phyloP scores from a whole-genome alignment of 345 rosid genomes.

The Trapa bicornis region DNA sequence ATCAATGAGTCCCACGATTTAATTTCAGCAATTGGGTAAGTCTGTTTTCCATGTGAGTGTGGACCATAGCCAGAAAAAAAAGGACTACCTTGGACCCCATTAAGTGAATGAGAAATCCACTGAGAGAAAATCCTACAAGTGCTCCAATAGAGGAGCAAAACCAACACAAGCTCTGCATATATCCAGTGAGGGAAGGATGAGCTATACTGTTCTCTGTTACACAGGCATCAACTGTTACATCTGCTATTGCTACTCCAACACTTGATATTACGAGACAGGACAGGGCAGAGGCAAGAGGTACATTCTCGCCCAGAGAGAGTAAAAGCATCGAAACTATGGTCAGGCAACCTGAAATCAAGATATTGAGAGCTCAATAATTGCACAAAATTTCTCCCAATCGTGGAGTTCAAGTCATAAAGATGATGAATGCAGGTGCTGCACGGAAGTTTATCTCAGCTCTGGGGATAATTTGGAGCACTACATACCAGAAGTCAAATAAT shows the following conservation, averaged over 20 bases:
- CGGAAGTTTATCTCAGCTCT: not conserved
- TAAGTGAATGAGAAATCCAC: constrained; percentile 52
- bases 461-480: not conserved
- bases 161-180: constrained; percentile 72
- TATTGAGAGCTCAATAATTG: not conserved
- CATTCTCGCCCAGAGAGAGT: constrained; percentile 31
- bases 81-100: constrained; percentile 42
- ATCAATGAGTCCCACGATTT: not conserved
- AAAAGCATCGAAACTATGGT: constrained; percentile 39
- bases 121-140: constrained; percentile 46
- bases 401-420: not conserved
- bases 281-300: constrained; percentile 41
- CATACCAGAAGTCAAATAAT: not conserved
- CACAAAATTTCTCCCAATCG: not conserved
- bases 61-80: not conserved
- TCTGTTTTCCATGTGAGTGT: not conserved
- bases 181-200: constrained; percentile 57
- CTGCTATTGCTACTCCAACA: constrained; percentile 57
- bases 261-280: constrained; percentile 35
- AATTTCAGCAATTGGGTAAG: not conserved
- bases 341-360: constrained; percentile 31
- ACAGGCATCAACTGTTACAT: constrained; percentile 69
- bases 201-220: constrained; percentile 49
- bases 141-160: constrained; percentile 53
- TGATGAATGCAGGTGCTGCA: not conserved